Conservation (phyloP, 352 stramenopile genomes). For the Peronosclerospora sorghi region DNA sequence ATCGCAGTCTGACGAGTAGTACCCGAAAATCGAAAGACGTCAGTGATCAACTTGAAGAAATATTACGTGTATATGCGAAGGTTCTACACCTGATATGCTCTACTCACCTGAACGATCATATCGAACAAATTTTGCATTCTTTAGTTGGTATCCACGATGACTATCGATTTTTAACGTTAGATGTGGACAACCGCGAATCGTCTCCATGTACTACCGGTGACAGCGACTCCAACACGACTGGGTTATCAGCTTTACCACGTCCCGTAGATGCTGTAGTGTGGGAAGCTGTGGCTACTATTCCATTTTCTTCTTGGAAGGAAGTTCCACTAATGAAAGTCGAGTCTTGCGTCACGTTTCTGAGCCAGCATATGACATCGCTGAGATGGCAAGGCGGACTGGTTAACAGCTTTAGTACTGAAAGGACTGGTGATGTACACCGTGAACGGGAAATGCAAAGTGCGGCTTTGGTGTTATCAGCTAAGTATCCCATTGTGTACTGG, state of each 20-base stretch:
- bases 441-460: slow-evolving; percentile 6
- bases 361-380: slow-evolving; percentile 49
- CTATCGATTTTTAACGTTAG: slow-evolving; percentile 51
- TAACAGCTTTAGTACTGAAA: slow-evolving; percentile 1
- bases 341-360: slow-evolving; percentile 39
- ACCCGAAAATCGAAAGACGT: slow-evolving; percentile 8
- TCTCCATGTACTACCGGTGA: slow-evolving; percentile 2
- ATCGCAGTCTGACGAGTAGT: slow-evolving; percentile 19
- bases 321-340: slow-evolving; percentile 34
- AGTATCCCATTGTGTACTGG: slow-evolving; percentile 56
- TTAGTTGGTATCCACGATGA: slow-evolving; percentile 73
- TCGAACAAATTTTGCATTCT: slow-evolving; percentile 72
- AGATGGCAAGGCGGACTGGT: slow-evolving; percentile 37
- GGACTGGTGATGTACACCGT: slow-evolving; percentile 5
- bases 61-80: slow-evolving; percentile 65
- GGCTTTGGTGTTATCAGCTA: slow-evolving; percentile 3
- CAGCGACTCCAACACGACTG: slow-evolving; percentile 2
- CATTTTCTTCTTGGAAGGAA: slow-evolving; percentile 32
- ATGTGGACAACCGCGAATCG: slow-evolving; percentile 6
- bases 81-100: slow-evolving; percentile 58
- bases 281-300: slow-evolving; percentile 50
- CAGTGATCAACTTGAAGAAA: slow-evolving; percentile 27
- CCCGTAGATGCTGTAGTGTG: slow-evolving; percentile 56
- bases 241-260: slow-evolving; percentile 24
- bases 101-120: slow-evolving; percentile 59